Evolutionary conservation across 1,284 basidiomycete genomes (phyloP).

Genomic region (Trichosporon sp.): DNA sequence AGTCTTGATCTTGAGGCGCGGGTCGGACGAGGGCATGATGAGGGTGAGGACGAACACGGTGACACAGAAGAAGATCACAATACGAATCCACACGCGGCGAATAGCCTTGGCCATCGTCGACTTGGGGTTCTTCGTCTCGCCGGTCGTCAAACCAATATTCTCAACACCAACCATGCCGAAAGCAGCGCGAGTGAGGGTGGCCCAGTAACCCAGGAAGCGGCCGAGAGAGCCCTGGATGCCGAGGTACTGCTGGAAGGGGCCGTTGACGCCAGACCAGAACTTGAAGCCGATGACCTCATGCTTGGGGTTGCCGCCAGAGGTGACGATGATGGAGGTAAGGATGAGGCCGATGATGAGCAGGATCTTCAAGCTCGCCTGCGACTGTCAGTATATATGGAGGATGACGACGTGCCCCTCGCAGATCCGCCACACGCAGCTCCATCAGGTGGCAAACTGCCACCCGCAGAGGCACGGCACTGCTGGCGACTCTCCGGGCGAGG

Average conservation of each 20-base stretch:
- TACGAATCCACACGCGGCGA: slow-evolving; percentile 67
- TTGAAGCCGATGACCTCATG: slow-evolving; percentile 47
- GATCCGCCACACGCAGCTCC: background rate
- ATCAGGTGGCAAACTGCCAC: no score
- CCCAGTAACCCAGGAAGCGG: slow-evolving; percentile 54
- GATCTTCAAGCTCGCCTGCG: slow-evolving; percentile 62
- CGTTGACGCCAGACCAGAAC: slow-evolving; percentile 50
- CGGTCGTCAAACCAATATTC: slow-evolving; percentile 31
- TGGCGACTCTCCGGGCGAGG: no score
- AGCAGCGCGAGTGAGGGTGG: slow-evolving; percentile 48
- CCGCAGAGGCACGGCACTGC: no score
- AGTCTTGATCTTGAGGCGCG: slow-evolving; percentile 54
- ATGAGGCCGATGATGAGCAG: slow-evolving; percentile 59
- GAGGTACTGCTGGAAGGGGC: slow-evolving; percentile 48
- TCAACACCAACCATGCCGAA: slow-evolving; percentile 43
- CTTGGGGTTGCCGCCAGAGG: slow-evolving; percentile 48
- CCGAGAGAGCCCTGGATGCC: slow-evolving; percentile 46
- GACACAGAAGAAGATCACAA: slow-evolving; percentile 65
- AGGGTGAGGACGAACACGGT: slow-evolving; percentile 62
- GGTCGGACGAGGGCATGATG: slow-evolving; percentile 64
- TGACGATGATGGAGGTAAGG: slow-evolving; percentile 62
- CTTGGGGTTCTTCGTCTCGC: slow-evolving; percentile 57
- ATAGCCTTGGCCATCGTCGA: slow-evolving; percentile 71
- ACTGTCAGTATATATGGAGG: slow-evolving; percentile 23
- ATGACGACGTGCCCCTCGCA: background rate